Evolutionary conservation across 192 early-diverging fungal species (phyloP).

Genomic region (Rhizoclosmatium globosum): DNA sequence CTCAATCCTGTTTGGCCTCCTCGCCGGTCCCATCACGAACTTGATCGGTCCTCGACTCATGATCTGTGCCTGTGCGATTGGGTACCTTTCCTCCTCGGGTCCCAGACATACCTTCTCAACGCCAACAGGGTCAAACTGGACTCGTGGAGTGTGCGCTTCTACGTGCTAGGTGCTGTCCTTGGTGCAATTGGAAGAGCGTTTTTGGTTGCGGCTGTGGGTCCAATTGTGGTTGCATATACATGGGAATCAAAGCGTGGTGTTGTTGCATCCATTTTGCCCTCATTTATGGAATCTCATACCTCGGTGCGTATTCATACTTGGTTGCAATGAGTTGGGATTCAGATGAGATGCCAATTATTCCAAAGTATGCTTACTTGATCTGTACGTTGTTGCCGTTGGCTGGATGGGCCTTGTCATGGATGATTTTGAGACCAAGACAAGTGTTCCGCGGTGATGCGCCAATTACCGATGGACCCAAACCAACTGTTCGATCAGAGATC

Average conservation of each 20-base stretch:
- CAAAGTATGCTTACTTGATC: not conserved
- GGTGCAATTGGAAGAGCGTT: not conserved
- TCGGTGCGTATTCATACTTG: not conserved
- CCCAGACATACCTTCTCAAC: not conserved
- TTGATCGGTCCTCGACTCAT: slow-evolving; percentile 9
- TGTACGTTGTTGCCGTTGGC: not conserved
- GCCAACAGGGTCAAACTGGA: not conserved
- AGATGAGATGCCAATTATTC: not conserved
- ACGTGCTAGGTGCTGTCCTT: not conserved
- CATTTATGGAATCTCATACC: not conserved
- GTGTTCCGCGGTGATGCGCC: not conserved
- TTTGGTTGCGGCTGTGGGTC: slow-evolving; percentile 5
- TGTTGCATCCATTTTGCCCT: not conserved
- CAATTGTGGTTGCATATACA: slow-evolving; percentile 21
- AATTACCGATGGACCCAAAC: not conserved
- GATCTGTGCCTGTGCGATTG: not conserved
- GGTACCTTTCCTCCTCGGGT: not conserved
- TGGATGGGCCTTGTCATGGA: not conserved
- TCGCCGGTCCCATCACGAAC: slow-evolving; percentile 14
- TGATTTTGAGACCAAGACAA: not conserved
- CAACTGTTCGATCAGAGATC: not conserved
- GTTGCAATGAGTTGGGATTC: not conserved
- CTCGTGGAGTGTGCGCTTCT: not conserved
- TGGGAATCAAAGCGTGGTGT: not conserved
- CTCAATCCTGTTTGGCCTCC: not conserved